Percentiles rank a stretch among this genome's conserved stretches.
phyloP scores from a whole-genome alignment of 2,329 filamentous ascomycete genomes.

The Ophiostoma triangulosporum region DNA sequence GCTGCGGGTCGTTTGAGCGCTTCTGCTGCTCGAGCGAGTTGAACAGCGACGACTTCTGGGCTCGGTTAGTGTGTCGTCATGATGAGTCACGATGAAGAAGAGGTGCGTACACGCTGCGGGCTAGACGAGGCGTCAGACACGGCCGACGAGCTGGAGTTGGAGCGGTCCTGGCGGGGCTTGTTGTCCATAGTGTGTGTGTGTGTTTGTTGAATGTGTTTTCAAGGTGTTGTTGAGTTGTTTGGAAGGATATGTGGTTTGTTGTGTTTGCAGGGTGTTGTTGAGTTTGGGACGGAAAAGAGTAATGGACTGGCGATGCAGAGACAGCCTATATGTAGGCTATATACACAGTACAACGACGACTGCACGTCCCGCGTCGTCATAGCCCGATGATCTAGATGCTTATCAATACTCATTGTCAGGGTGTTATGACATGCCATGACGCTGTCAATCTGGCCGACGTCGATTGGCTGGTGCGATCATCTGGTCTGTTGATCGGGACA shows the following conservation, averaged over 20 bases:
- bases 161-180: conserved; percentile 14
- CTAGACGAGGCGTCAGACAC: not conserved
- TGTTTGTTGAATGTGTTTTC: not conserved
- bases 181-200: conserved; percentile 10
- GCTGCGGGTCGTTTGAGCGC: conserved; percentile 28
- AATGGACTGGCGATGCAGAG: too few relatives aligned
- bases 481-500: not conserved
- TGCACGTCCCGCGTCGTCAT: too few relatives aligned
- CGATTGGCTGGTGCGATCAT: not conserved
- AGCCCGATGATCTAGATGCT: too few relatives aligned
- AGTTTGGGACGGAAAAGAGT: not conserved
- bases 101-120: not conserved
- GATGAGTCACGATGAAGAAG: too few relatives aligned
- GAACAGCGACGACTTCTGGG: conserved; percentile 29
- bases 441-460: too few relatives aligned
- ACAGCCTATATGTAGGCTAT: too few relatives aligned
- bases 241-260: too few relatives aligned
- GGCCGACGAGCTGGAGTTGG: conserved; percentile 16
- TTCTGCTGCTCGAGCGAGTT: conserved; percentile 38
- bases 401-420: too few relatives aligned
- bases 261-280: not conserved
- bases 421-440: too few relatives aligned
- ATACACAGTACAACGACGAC: too few relatives aligned
- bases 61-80: not conserved
- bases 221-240: not conserved